Conservation (phyloP, 169 alveolate species). For the Cryptosporidium ubiquitum region DNA sequence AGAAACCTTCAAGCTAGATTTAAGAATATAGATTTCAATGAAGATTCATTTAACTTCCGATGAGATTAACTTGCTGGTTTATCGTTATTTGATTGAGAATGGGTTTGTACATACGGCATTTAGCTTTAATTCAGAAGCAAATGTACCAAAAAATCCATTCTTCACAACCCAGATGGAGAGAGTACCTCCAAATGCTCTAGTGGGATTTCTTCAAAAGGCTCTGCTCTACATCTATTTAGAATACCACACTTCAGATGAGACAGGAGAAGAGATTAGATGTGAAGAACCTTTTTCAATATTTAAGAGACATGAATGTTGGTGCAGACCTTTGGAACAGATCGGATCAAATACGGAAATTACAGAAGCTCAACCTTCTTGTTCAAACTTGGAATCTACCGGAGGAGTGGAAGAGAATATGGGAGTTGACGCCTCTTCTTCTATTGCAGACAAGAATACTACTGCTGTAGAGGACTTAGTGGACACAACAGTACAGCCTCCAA, state of each 20-base stretch:
- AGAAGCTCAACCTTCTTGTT: neutral
- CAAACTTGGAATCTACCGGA: neutral
- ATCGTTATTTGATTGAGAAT: conserved; percentile 88
- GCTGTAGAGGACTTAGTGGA: neutral
- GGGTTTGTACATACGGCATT: conserved; percentile 89
- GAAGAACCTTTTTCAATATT: conserved; percentile 88
- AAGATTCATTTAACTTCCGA: conserved; percentile 88
- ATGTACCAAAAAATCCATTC: conserved; percentile 83
- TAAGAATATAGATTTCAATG: conserved; percentile 76
- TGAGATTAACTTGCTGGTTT: conserved; percentile 87
- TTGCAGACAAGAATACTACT: neutral
- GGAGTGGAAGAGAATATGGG: neutral
- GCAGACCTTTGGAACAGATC: conserved; percentile 74
- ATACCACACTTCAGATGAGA: conserved; percentile 82
- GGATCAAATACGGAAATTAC: conserved; percentile 15
- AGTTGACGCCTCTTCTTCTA: neutral
- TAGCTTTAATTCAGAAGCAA: conserved; percentile 86
- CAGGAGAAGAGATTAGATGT: conserved; percentile 80
- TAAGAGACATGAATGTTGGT: conserved; percentile 87
- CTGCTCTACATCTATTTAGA: conserved; percentile 86
- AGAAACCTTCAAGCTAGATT: neutral
- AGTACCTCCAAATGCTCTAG: conserved; percentile 88
- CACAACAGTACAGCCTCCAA: neutral
- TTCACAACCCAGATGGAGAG: conserved; percentile 86
- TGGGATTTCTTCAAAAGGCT: conserved; percentile 89